phyloP scores from a whole-genome alignment of 2,329 filamentous ascomycete genomes.

The Monosporascus sp. region DNA sequence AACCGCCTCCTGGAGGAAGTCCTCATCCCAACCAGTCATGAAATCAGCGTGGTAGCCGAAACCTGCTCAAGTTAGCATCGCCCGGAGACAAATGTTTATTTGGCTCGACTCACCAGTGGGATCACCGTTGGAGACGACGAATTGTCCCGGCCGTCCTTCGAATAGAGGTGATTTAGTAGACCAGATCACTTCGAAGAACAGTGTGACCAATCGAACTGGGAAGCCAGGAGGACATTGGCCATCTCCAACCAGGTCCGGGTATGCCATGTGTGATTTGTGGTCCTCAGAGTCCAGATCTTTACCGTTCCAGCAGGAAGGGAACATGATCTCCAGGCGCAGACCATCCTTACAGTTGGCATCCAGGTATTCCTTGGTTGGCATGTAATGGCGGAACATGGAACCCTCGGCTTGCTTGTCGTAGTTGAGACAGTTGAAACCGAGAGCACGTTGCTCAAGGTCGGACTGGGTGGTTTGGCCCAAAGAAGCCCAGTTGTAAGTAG shows the following conservation, averaged over 20 bases:
- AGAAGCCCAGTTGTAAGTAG: constrained; percentile 64
- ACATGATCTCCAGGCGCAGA: constrained; percentile 77
- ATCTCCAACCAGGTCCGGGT: constrained; percentile 69
- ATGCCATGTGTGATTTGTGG: constrained; percentile 66
- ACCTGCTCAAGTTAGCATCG: constrained; percentile 32
- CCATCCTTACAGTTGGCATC: constrained; percentile 80
- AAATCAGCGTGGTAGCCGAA: constrained; percentile 77
- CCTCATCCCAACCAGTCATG: constrained; percentile 68
- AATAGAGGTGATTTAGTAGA: constrained; percentile 56
- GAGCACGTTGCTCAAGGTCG: constrained; percentile 69
- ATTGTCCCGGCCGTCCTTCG: constrained; percentile 56
- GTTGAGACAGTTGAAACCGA: constrained; percentile 95
- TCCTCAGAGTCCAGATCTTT: constrained; percentile 49
- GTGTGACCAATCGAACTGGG: constrained; percentile 61
- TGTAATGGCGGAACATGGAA: constrained; percentile 72
- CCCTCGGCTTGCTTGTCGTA: constrained; percentile 62
- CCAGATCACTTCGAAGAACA: constrained; percentile 87
- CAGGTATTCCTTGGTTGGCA: constrained; percentile 74
- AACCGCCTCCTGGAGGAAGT: constrained; percentile 66
- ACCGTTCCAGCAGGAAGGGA: constrained; percentile 86
- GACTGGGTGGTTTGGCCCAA: constrained; percentile 60
- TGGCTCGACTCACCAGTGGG: constrained; percentile 51
- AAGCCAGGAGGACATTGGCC: constrained; percentile 69
- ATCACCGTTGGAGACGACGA: constrained; percentile 75
- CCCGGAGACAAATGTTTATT: not conserved